Base-by-base conservation (phyloP, 257 asterid species). In the Nicotiana otophora region DNA sequence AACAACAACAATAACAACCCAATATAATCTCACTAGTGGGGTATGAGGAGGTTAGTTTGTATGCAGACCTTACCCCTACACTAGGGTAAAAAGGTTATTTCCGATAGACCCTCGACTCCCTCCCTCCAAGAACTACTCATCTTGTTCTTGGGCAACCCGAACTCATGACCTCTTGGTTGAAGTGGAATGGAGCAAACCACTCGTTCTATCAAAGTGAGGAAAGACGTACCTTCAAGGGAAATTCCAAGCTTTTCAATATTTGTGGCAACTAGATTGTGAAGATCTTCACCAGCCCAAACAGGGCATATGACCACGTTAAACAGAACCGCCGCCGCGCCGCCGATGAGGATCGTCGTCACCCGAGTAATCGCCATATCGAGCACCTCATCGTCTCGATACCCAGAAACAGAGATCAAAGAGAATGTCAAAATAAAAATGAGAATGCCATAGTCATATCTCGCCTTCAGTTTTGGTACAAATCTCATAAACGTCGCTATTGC, bases 251-350 rank as follows among this genome's bases (percentile, higher is more conserved):
- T 88, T 4, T 89, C 89, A 9, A 92, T 81, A 80, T 90, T 86
- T 10, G 82, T 39, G 4, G 95, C 96, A 0, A 91, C 88, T 1
- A 90, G 93, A 17, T 84, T 81, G 86, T 94, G 97, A 68, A 92
- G 98, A 84, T 93, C 98, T 77, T 89, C 89, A 26, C 98, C 98
- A 1, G 98, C 92, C 97, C 98, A 94, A 0, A 92, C 97, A 5
- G 98, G 98, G 39, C 42, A 90, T 1, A 92, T 86, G 5, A 89
- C 30, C 79, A 90, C 85, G 54, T 93, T 92, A 11, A 94, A 85
- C 1, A 86, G 10, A 30, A 94, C 69, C 51, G 93, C 90, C 28
- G 91, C 83, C 0, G 87, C 83, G 26, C 90, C 97, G 15, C 98
- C 98, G 1, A 94, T 88, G 5, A 90, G 81, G 28, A 94, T 61